These are phyloP conservation scores for Fomitopsis pulvina DNA, from an alignment of 768 basidiomycete species.

Conservation along the genomic window DNA sequence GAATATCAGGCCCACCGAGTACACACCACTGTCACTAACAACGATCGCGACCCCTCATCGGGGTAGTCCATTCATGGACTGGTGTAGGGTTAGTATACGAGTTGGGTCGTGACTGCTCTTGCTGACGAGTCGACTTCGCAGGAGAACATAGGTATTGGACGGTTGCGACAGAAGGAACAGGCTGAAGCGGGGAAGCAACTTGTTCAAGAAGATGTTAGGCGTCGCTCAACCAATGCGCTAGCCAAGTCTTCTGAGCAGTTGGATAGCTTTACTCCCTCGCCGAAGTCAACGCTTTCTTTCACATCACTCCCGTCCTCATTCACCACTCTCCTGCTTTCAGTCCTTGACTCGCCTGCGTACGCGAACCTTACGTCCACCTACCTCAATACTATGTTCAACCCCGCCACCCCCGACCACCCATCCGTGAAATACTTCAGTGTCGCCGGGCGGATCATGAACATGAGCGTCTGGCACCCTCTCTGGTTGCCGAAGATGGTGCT, in stretches of 20 bases:
- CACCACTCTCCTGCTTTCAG: constrained; percentile 77
- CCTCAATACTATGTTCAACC: constrained; percentile 78
- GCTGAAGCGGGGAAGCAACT: not conserved
- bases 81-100: constrained; percentile 73
- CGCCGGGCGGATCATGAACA: constrained; percentile 62
- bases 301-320: constrained; percentile 74
- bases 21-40: constrained; percentile 82
- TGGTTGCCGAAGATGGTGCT: constrained; percentile 96
- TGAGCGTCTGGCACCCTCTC: constrained; percentile 86
- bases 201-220: not conserved
- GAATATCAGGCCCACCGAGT: constrained; percentile 73
- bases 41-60: constrained; percentile 91
- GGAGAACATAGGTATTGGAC: constrained; percentile 92
- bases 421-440: constrained; percentile 90
- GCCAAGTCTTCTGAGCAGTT: not conserved
- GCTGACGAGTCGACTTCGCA: constrained; percentile 25
- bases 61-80: constrained; percentile 98
- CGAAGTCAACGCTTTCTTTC: constrained; percentile 37
- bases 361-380: constrained; percentile 86
- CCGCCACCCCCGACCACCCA: constrained; percentile 67
- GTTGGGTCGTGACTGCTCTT: too few relatives aligned
- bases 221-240: not conserved
- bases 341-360: constrained; percentile 96
- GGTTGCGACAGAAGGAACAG: constrained; percentile 25
- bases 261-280: not conserved